phyloP scores from a whole-genome alignment of 2,329 filamentous ascomycete species.

The Mycogone perniciosa region DNA sequence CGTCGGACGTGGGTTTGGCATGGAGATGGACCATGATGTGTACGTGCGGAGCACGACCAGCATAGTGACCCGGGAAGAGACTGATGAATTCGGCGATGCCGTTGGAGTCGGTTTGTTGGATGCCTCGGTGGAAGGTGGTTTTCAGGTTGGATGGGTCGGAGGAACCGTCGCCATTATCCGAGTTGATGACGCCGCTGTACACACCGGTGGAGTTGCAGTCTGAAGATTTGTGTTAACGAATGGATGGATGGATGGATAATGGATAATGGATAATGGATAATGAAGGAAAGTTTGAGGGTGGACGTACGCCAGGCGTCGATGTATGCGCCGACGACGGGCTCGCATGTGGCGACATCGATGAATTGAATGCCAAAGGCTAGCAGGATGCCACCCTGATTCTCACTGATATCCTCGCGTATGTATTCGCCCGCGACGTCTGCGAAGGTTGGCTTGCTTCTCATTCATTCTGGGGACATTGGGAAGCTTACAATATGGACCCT shows the following conservation, averaged over 20 bases:
- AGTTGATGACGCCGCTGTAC: constrained; percentile 34
- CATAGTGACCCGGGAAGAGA: constrained; percentile 39
- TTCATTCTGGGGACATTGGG: not conserved
- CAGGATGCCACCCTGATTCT: constrained; percentile 34
- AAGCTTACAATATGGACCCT: constrained; percentile 40
- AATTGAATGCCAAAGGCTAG: constrained; percentile 39
- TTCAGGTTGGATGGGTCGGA: constrained; percentile 21
- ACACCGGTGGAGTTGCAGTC: constrained; percentile 40
- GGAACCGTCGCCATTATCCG: constrained; percentile 28
- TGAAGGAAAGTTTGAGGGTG: not conserved
- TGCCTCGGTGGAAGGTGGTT: constrained; percentile 33
- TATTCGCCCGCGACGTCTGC: constrained; percentile 34
- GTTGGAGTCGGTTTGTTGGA: constrained; percentile 33
- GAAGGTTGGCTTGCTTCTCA: not conserved
- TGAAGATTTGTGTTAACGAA: not conserved
- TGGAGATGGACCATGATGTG: constrained; percentile 27
- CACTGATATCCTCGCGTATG: constrained; percentile 36
- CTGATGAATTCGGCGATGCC: constrained; percentile 37
- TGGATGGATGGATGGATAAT: no score
- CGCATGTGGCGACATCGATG: constrained; percentile 39
- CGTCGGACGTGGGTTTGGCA: not conserved
- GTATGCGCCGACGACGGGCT: constrained; percentile 32
- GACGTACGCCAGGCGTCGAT: constrained; percentile 36
- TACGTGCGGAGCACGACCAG: constrained; percentile 34
- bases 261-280: not conserved